phyloP scores from a whole-genome alignment of 352 stramenopile species.

The Thalassiosira ordinaria region DNA sequence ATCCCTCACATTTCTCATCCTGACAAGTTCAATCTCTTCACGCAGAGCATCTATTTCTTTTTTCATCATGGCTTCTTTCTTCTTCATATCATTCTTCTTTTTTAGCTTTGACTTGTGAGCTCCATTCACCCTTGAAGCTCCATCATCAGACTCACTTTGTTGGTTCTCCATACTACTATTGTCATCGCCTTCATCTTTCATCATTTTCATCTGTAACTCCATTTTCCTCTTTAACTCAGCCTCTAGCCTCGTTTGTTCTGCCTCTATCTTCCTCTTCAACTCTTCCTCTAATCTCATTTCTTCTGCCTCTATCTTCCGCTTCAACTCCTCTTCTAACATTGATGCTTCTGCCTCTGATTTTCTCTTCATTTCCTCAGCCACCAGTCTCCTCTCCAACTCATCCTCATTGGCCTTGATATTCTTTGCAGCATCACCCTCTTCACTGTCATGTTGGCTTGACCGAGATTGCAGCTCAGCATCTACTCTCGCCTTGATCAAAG shows the following conservation, averaged over 20 bases:
- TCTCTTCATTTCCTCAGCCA: background rate
- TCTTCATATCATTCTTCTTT: background rate
- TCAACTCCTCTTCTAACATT: background rate
- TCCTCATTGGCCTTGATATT: slow-evolving; percentile 1
- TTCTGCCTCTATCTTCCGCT: background rate
- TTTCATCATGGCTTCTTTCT: background rate
- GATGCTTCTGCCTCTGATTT: background rate
- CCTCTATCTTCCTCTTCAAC: background rate
- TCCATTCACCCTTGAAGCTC: background rate
- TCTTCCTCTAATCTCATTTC: background rate
- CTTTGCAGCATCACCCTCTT: background rate
- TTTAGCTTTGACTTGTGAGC: background rate
- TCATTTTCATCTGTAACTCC: background rate
- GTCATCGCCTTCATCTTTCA: background rate
- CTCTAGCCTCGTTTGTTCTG: background rate
- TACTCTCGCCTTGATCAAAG: slow-evolving; percentile 20
- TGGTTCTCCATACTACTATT: background rate
- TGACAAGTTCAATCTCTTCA: background rate
- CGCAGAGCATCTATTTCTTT: background rate
- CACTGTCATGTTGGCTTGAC: background rate
- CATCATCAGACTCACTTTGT: background rate
- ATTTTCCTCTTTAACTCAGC: background rate
- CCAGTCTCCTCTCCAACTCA: background rate
- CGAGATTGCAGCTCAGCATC: slow-evolving; percentile 21
- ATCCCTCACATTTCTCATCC: background rate